Evolutionary conservation across 306 rosid genomes (phyloP), one percentile per base, ranked within the genome.

Genomic region (Gastrolobium villosum): DNA sequence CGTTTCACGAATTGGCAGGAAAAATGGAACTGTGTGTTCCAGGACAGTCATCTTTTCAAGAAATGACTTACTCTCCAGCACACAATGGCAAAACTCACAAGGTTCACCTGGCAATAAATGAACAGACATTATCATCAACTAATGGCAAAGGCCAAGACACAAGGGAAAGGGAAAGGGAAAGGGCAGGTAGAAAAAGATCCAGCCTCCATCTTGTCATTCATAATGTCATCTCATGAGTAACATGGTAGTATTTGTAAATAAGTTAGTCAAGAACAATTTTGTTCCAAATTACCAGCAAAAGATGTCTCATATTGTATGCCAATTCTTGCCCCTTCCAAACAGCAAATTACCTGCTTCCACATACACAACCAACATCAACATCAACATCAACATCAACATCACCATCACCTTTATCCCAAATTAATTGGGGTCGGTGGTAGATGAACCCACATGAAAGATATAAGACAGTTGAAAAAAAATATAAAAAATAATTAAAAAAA

Each of bases 11-110:
- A 90, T 81, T 9, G 99, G 98, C 80, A 95, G 80, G 85, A 95
- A 93, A 81, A 91, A 93, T 13, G 99, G 98, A 83, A 89, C 68
- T 7, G 98, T 93, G 89, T 95, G 99, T 79, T 95, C 99, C 70
- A 88, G 79, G 72, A 95, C 97, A 40, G 93, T 83, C 98, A 95
- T 86, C 86, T 91, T 95, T 88, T 95, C 96, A 79, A 95, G 98
- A 87, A 95, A 95, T 61, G 98, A 95, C 90, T 91, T 95, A 71
- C 98, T 91, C 86, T 95, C 96, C 56, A 95, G 94, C 84, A 95
- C 96, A 68, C 97, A 93, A 79, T 95, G 99, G 84, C 87, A 95
- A 74, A 82, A 64, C 20, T 91, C 99, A 85, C 94, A 87, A 60
- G 88, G 84, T 79, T 95, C 98, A 74, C 91, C 99, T 95, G 87